phyloP scores from a whole-genome alignment of 1,139 yeast species.

The Torulaspora globosa region DNA sequence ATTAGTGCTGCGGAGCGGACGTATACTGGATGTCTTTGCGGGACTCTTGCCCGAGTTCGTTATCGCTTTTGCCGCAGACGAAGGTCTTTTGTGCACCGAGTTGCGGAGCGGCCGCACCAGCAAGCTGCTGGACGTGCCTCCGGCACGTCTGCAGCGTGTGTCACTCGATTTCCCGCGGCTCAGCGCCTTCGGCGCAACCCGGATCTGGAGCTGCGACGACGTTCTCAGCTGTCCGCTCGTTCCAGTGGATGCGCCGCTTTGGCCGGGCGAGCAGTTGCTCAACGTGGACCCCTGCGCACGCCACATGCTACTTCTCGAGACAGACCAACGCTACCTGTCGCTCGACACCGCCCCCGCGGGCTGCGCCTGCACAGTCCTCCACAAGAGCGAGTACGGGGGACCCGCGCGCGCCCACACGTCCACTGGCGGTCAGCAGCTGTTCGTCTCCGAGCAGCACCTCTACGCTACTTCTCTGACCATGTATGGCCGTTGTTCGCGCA shows the following conservation, averaged over 20 bases:
- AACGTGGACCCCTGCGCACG: constrained; percentile 3
- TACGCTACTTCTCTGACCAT: constrained; percentile 26
- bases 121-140: not conserved
- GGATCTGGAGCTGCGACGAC: constrained; percentile 9
- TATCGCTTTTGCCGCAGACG: constrained; percentile 4
- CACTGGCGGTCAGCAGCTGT: constrained; percentile 14
- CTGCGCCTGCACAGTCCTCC: constrained; percentile 12
- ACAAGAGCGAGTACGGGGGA: constrained; percentile 14
- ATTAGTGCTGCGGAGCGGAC: not conserved
- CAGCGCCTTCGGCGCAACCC: constrained; percentile 4
- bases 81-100: constrained; percentile 9
- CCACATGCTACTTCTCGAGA: constrained; percentile 9
- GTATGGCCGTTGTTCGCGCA: constrained; percentile 17
- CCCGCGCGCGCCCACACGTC: constrained; percentile 1
- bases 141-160: constrained; percentile 1
- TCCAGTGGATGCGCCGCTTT: not conserved
- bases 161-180: constrained; percentile 11
- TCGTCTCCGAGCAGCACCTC: constrained; percentile 23
- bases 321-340: constrained; percentile 11
- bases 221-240: constrained; percentile 1
- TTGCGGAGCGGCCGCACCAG: not conserved
- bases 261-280: constrained; percentile 10
- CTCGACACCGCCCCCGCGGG: constrained; percentile 4
- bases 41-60: constrained; percentile 7
- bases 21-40: constrained; percentile 5